These are phyloP conservation scores for Amanita thiersii DNA, from an alignment of 768 basidiomycete species.

Conservation along the genomic window DNA sequence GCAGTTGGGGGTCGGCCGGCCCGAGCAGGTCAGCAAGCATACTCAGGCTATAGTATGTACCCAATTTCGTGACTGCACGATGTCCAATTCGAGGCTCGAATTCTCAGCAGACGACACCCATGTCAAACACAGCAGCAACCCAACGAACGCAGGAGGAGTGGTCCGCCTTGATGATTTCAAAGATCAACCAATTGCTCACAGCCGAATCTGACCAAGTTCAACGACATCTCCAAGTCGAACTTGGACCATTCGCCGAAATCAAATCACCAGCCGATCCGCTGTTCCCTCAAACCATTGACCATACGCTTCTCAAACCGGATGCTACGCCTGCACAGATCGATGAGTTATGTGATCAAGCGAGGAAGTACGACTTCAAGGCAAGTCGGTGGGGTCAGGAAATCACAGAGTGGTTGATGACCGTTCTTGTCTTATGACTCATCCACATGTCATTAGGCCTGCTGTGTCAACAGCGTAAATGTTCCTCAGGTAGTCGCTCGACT, in stretches of 20 bases:
- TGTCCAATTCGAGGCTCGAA: too few species aligned
- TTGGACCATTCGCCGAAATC: conserved; percentile 17
- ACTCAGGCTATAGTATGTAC: too few species aligned
- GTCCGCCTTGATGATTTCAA: conserved; percentile 7
- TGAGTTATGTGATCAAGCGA: conserved; percentile 38
- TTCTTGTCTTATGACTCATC: not conserved
- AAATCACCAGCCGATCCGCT: conserved; percentile 18
- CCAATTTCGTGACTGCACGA: too few species aligned
- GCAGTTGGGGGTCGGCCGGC: too few species aligned
- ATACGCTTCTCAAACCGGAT: conserved; percentile 43
- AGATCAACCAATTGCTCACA: conserved; percentile 3
- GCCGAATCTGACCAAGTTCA: not conserved
- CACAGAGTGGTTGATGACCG: not conserved
- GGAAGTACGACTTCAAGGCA: conserved; percentile 42
- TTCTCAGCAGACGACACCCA: too few species aligned
- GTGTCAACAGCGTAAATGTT: conserved; percentile 39
- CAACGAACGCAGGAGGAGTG: conserved; percentile 10
- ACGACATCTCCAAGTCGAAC: not conserved
- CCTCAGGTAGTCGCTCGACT: conserved; percentile 32
- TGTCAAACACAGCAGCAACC: not conserved
- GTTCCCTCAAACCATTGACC: conserved; percentile 36
- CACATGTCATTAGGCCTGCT: conserved; percentile 32
- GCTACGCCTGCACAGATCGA: conserved; percentile 37
- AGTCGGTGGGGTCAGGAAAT: not conserved
- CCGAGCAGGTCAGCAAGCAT: too few species aligned